Conservation (phyloP, 1,284 basidiomycete genomes). For the Coriolopsis trogii region DNA sequence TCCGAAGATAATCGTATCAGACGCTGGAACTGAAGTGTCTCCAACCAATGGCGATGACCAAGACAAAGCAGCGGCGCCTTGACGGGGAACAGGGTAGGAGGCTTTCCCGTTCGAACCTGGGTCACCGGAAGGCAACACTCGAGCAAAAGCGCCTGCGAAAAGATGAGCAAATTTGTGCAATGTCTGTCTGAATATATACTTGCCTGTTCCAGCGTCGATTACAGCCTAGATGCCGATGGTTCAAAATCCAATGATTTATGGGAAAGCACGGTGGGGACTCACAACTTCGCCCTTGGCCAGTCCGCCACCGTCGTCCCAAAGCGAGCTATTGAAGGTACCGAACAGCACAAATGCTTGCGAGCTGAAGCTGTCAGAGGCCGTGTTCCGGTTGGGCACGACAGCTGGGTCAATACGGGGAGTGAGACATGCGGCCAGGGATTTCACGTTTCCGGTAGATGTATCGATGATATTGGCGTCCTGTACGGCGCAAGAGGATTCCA, state of each 20-base stretch:
- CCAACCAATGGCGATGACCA: conserved; percentile 60
- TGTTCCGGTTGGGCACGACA: conserved; percentile 63
- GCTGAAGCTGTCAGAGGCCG: conserved; percentile 53
- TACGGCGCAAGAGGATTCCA: conserved; percentile 54
- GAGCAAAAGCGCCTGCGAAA: conserved; percentile 62
- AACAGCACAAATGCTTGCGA: conserved; percentile 71
- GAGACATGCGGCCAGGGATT: conserved; percentile 56
- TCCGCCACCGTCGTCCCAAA: conserved; percentile 68
- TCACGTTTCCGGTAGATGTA: conserved; percentile 38
- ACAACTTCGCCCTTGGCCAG: conserved; percentile 71
- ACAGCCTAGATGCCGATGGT: conserved; percentile 48
- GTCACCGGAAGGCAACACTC: conserved; percentile 74
- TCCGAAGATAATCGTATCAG: conserved; percentile 81
- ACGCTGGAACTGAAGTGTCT: conserved; percentile 44
- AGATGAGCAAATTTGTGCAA: background rate
- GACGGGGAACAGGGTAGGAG: conserved; percentile 62
- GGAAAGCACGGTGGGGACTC: conserved; percentile 29
- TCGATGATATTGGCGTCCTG: conserved; percentile 60
- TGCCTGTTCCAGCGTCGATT: conserved; percentile 51
- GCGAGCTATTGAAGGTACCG: conserved; percentile 61
- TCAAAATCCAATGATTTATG: background rate
- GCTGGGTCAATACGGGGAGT: conserved; percentile 67
- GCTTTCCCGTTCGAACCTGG: conserved; percentile 51
- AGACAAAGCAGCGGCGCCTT: conserved; percentile 70
- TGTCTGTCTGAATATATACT: background rate